Conservation (phyloP, 495 filamentous ascomycete genomes). For the Hypomontagnella submonticulosa region DNA sequence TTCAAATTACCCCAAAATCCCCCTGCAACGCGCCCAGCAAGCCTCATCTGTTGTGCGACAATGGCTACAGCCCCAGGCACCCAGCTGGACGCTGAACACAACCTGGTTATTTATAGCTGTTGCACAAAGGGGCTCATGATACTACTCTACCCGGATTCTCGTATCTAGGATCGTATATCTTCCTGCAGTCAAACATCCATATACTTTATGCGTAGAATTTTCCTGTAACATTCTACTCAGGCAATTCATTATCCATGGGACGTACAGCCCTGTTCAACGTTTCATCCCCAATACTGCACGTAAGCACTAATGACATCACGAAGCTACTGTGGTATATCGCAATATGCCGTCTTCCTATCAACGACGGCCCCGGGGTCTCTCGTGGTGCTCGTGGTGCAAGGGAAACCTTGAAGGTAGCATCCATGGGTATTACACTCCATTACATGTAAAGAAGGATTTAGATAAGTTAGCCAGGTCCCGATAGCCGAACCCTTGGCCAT, state of each 20-base stretch:
- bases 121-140: background rate
- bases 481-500: slow-evolving; percentile 11
- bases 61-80: too few relatives aligned
- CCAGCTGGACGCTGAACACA: too few relatives aligned
- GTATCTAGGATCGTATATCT: background rate
- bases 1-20: too few relatives aligned
- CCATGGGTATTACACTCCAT: too few relatives aligned
- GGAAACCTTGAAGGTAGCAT: too few relatives aligned
- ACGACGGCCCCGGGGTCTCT: background rate
- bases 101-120: slow-evolving; percentile 11
- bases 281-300: slow-evolving; percentile 12
- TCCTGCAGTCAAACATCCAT: background rate
- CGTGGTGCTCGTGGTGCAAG: too few relatives aligned
- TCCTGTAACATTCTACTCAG: background rate
- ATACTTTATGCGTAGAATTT: background rate
- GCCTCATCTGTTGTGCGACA: too few relatives aligned
- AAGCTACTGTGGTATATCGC: background rate
- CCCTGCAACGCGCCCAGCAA: too few relatives aligned
- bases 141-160: slow-evolving; percentile 1
- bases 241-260: slow-evolving; percentile 4
- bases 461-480: slow-evolving; percentile 13
- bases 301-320: slow-evolving; percentile 33
- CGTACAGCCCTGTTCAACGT: slow-evolving; percentile 9
- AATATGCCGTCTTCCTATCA: background rate
- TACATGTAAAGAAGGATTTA: slow-evolving; percentile 9